A percentile compares a stretch with the other conserved stretches of the same genome.
Evolutionary conservation across 805 yeast species (phyloP).

Genomic region (Zygosaccharomyces gambellarensis): DNA sequence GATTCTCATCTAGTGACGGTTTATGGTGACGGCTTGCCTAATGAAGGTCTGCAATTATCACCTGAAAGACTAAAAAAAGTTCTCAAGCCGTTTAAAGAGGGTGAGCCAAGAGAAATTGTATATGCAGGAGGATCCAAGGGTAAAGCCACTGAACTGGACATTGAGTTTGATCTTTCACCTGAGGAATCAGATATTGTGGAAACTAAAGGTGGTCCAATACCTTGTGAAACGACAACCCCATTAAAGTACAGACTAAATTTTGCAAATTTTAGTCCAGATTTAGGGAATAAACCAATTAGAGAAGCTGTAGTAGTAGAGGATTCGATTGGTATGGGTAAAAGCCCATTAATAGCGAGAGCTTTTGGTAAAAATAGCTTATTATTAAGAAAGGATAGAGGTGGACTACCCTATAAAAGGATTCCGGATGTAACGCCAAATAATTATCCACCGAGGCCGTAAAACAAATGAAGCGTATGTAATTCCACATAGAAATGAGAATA

Average conservation of each 20-base stretch:
- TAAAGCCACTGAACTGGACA: constrained; percentile 19
- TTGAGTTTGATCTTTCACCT: constrained; percentile 12
- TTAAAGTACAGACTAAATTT: constrained; percentile 25
- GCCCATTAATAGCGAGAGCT: constrained; percentile 31
- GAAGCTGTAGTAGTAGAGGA: constrained; percentile 26
- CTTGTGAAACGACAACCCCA: constrained; percentile 24
- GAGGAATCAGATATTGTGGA: constrained; percentile 29
- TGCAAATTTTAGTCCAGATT: constrained; percentile 23
- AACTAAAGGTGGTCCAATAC: constrained; percentile 28
- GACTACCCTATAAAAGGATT: constrained; percentile 33
- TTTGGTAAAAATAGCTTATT: constrained; percentile 33
- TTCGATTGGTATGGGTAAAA: constrained; percentile 10
- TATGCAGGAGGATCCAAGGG: constrained; percentile 17
- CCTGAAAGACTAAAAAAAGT: constrained; percentile 30
- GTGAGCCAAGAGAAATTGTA: constrained; percentile 33
- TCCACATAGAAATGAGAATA: constrained; percentile 2
- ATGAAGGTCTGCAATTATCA: constrained; percentile 27
- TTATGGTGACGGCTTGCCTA: constrained; percentile 34
- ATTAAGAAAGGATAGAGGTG: constrained; percentile 34
- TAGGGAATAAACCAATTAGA: constrained; percentile 25
- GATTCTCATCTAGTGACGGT: constrained; percentile 28
- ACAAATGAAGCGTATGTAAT: constrained; percentile 5
- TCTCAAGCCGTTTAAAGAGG: constrained; percentile 33
- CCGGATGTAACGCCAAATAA: constrained; percentile 31
- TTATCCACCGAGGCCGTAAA: constrained; percentile 27